These are phyloP conservation scores for Lachancea quebecensis DNA, from an alignment of 805 yeast species.

Conservation along the genomic window DNA sequence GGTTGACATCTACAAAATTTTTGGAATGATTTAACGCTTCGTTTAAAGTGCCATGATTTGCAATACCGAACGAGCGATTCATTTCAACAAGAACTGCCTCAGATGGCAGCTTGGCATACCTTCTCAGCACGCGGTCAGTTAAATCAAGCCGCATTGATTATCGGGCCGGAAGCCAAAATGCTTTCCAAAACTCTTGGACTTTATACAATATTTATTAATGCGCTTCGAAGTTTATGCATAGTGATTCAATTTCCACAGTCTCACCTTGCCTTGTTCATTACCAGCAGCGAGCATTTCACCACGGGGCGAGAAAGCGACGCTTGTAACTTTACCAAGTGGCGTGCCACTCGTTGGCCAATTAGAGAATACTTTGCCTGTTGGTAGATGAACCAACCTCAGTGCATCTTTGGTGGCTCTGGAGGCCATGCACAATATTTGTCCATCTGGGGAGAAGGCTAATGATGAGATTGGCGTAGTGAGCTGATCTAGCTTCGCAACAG, in stretches of 20 bases:
- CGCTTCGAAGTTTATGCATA: constrained; percentile 33
- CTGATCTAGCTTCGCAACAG: constrained; percentile 65
- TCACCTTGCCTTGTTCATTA: constrained; percentile 82
- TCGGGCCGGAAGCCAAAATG: not conserved
- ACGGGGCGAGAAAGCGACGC: constrained; percentile 70
- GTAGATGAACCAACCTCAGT: constrained; percentile 76
- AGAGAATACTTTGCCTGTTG: constrained; percentile 75
- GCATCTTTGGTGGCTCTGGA: constrained; percentile 84
- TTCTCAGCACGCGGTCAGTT: too few species aligned
- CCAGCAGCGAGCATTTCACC: constrained; percentile 83
- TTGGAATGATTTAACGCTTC: not conserved
- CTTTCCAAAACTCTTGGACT: not conserved
- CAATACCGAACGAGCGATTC: not conserved
- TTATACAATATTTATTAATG: not conserved
- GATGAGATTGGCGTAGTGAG: constrained; percentile 74
- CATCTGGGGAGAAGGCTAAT: constrained; percentile 73
- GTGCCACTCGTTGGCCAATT: constrained; percentile 99
- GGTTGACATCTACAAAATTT: not conserved
- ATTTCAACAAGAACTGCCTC: not conserved
- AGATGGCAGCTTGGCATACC: too few species aligned
- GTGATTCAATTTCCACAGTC: constrained; percentile 85
- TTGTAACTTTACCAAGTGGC: constrained; percentile 90
- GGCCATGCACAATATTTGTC: constrained; percentile 81
- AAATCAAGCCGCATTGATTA: too few species aligned
- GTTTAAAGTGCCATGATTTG: not conserved